These are phyloP conservation scores for Mucor circinelloides DNA, from an alignment of 371 early-diverging fungal species.

Conservation along the genomic window DNA sequence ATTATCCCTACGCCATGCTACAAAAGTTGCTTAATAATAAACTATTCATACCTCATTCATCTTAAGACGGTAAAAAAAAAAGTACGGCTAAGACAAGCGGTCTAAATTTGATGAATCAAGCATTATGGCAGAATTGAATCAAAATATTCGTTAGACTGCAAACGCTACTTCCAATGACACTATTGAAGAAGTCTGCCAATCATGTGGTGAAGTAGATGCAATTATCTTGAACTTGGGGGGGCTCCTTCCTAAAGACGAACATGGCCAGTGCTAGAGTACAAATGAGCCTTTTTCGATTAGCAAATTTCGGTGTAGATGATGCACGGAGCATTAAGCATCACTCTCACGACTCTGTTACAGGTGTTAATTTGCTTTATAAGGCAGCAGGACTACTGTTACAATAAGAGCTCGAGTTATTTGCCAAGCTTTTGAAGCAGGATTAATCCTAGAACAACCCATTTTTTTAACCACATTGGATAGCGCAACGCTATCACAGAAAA, in stretches of 20 bases:
- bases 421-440: conserved; percentile 67
- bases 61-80: not conserved
- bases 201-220: conserved; percentile 76
- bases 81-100: not conserved
- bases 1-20: not conserved
- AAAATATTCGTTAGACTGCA: conserved; percentile 91
- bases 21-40: not conserved
- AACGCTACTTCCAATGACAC: conserved; percentile 77
- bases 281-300: not conserved
- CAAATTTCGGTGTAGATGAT: not conserved
- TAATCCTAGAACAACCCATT: conserved; percentile 91
- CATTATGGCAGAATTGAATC: conserved; percentile 77
- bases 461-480: conserved; percentile 97
- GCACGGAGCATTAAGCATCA: not conserved
- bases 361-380: not conserved
- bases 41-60: not conserved
- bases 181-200: conserved; percentile 82
- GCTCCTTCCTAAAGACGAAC: conserved; percentile 83
- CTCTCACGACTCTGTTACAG: not conserved
- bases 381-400: not conserved
- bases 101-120: conserved; percentile 14
- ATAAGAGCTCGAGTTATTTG: not conserved
- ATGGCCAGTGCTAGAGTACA: conserved; percentile 56
- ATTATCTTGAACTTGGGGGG: conserved; percentile 96
- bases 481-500: conserved; percentile 98